phyloP scores from a whole-genome alignment of 345 rosid species.

The Hirschfeldia incana region DNA sequence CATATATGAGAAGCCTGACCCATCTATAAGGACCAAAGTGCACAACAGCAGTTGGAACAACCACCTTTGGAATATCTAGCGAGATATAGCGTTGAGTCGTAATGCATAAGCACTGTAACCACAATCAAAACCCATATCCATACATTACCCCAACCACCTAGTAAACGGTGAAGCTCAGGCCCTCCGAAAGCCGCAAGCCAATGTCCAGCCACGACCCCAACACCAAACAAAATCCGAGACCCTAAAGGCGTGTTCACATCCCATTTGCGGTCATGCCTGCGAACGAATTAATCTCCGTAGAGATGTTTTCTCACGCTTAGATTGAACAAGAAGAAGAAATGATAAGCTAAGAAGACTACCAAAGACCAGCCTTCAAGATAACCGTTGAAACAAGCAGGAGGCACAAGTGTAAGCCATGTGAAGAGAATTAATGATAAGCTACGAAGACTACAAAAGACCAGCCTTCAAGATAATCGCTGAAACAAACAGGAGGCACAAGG shows the following conservation, averaged over 20 bases:
- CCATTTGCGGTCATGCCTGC: conserved; percentile 79
- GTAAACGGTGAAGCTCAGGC: too few relatives aligned
- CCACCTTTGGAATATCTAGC: conserved; percentile 83
- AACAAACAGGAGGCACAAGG: conserved; percentile 77
- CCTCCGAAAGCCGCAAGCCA: too few relatives aligned
- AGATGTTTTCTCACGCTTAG: conserved; percentile 72
- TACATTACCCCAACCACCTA: conserved; percentile 66
- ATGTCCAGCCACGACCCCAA: conserved; percentile 63
- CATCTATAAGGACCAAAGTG: conserved; percentile 91
- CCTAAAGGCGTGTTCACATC: conserved; percentile 63
- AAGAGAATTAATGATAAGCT: too few relatives aligned
- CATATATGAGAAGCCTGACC: conserved; percentile 80
- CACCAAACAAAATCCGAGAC: conserved; percentile 59
- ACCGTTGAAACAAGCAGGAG: too few relatives aligned
- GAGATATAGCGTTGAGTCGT: conserved; percentile 71
- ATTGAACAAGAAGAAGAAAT: conserved; percentile 72
- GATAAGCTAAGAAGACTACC: too few relatives aligned
- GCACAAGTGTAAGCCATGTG: too few relatives aligned
- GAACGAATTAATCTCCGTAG: conserved; percentile 72
- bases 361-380: too few relatives aligned
- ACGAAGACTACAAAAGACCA: too few relatives aligned
- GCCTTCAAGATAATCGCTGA: conserved; percentile 73
- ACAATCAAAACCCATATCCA: conserved; percentile 76
- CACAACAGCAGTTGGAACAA: conserved; percentile 79
- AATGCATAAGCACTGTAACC: conserved; percentile 64